Evolutionary conservation across 2,329 filamentous ascomycete genomes (phyloP), one percentile per base, ranked within the genome.

Genomic region (Curvularia lunata): DNA sequence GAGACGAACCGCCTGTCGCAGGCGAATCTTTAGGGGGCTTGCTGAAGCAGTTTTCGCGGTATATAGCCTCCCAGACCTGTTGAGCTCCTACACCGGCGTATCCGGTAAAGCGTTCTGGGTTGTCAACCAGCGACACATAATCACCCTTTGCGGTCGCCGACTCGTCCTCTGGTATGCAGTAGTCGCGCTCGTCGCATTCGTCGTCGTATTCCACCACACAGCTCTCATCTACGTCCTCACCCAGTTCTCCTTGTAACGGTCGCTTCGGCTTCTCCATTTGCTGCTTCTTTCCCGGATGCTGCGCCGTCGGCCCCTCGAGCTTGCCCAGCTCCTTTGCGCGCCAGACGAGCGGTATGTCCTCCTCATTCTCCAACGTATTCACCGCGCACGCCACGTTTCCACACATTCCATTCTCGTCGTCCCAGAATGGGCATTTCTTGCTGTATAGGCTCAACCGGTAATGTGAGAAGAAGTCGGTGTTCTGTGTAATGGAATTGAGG

Each of bases 201-300:
- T 97, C 94, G 71, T 98, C 94, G 73, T 96, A 96, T 79, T 99
- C 95, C 18, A 98, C 89, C 45, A 99, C 92, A 75, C 95, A 99
- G 76, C 91, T 97, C 81, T 99, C 95, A 51, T 91, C 92, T 0
- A 97, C 94, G 54, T 89, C 82, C 50, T 93, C 91, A 46, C 95
- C 95, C 8, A 99, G 79, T 68, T 88, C 84, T 16, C 94, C 94
- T 67, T 92, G 87, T 6, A 98, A 80, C 19, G 95, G 95, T 55
- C 86, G 84, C 67, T 90, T 79, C 3, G 87, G 88, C 48, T 88
- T 82, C 73, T 92, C 88, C 69, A 83, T 83, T 72, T 93, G 91
- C 57, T 88, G 83, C 64, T 85, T 86, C 75, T 86, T 90, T 4
- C 88, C 90, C 0, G 95, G 95, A 74, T 99, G 95, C 61, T 88